Evolutionary conservation across 495 filamentous ascomycete species (phyloP), one percentile per base, ranked within the genome.

Genomic region (Tuber magnatum): DNA sequence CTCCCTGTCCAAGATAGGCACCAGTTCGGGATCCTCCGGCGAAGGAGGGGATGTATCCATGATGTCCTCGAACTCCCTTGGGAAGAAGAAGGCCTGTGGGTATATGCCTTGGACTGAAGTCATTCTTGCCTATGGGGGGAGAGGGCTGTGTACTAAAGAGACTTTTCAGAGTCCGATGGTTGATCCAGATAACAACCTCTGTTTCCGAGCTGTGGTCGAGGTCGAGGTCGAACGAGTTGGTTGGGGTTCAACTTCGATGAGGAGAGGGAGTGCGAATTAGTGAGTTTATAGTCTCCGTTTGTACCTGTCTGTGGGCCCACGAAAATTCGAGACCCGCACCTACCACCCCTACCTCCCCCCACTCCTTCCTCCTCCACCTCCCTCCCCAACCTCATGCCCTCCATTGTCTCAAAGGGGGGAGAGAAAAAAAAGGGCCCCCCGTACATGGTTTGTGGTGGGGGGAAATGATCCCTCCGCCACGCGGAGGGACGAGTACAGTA

Each of bases 1-100:
- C 38, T 75, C 72, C 42, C 77, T 78, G 38, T 79, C 76, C 48
- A 79, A 73, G 18, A 79, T 79, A 43, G 77, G 77, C 75, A 79
- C 78, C 35, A 79, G 40, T 68, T 79, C 77, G 16, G 74, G 72
- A 39, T 79, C 72, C 44, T 79, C 77, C 16, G 78, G 70, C 18
- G 61, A 41, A 44, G 65, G 68, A 51, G 77, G 70, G 51, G 75
- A 51, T 69, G 68, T 48, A 39, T 71, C 77, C 68, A 79, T 76
- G 40, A 70, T 40, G n/a, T 43, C 48, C 39, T 75, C 72, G 24
- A 79, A 70, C 24, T 75, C 77, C 38, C 72, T 72, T 8, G 72
- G 41, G 72, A 79, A 71, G n/a, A 71, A 51, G 35, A 68, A 78
- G 61, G 68, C 73, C 40, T 32, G 71, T 51, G 61, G 48, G 38